Percentiles rank a stretch among this genome's conserved stretches.
Conservation (phyloP, 345 rosid genomes). For the Brassica nigra region DNA sequence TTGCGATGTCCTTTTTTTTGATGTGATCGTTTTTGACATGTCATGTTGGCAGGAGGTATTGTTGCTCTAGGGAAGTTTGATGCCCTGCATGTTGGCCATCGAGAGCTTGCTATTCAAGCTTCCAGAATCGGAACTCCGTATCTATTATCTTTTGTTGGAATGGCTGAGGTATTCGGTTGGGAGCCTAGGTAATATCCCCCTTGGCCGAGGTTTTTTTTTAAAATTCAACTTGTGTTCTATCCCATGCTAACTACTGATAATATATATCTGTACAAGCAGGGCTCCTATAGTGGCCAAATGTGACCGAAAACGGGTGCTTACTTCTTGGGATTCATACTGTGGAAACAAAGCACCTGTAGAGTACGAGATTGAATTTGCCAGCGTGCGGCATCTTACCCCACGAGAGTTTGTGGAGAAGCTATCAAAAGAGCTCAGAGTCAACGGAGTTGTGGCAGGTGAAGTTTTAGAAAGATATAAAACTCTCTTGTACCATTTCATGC, state of each 20-base stretch:
- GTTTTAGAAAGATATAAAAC: neutral
- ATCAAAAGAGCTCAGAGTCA: conserved; percentile 67
- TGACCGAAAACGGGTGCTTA: conserved; percentile 79
- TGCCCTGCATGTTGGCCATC: conserved; percentile 89
- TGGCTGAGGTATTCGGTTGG: conserved; percentile 94
- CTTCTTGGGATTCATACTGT: conserved; percentile 79
- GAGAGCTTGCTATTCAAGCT: conserved; percentile 93
- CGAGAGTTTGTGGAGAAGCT: conserved; percentile 89
- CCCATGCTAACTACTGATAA: conserved; percentile 3
- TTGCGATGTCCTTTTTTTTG: neutral
- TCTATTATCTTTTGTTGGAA: conserved; percentile 85
- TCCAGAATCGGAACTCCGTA: conserved; percentile 81
- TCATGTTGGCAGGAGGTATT: conserved; percentile 64
- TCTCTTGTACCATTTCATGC: neutral
- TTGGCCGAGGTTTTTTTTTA: neutral
- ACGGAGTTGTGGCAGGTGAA: conserved; percentile 90
- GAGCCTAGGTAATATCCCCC: conserved; percentile 66
- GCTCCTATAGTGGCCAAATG: conserved; percentile 84
- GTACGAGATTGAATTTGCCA: conserved; percentile 66
- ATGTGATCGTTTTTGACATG: neutral
- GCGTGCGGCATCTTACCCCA: conserved; percentile 84
- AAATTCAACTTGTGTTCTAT: neutral
- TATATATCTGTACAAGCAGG: conserved; percentile 44
- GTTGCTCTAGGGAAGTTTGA: conserved; percentile 98
- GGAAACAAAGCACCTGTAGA: conserved; percentile 66